Percentiles rank a stretch among this genome's conserved stretches.
Conservation (phyloP, 495 filamentous ascomycete genomes). For the Tirmania nivea region DNA sequence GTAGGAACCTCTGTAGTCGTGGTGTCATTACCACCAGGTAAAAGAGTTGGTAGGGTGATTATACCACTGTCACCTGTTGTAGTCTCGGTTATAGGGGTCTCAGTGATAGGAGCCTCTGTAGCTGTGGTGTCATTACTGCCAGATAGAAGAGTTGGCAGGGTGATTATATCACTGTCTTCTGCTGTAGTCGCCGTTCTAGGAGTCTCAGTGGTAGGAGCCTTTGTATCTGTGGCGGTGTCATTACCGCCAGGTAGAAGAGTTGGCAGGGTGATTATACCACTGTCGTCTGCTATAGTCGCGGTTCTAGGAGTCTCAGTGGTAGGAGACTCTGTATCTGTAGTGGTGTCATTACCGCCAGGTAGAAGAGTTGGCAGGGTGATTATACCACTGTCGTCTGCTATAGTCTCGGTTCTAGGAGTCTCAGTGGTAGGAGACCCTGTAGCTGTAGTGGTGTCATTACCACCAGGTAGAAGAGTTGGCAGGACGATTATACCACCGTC, state of each 20-base stretch:
- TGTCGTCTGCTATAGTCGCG: background rate
- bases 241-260: background rate
- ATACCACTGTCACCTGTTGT: conserved; percentile 5
- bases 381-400: conserved; percentile 4
- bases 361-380: background rate
- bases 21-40: conserved; percentile 1
- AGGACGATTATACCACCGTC: conserved; percentile 5
- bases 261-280: conserved; percentile 2
- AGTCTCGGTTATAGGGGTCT: background rate
- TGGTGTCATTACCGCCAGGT: conserved; percentile 1
- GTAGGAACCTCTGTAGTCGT: conserved; percentile 13
- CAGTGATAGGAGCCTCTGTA: conserved; percentile 12
- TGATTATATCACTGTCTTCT: conserved; percentile 6
- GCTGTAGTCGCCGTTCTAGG: background rate
- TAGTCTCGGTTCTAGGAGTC: background rate
- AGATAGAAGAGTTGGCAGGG: background rate
- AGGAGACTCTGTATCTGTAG: conserved; percentile 11
- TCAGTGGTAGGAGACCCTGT: conserved; percentile 14
- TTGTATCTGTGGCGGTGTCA: conserved; percentile 4
- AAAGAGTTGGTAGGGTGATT: background rate
- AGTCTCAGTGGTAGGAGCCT: conserved; percentile 11
- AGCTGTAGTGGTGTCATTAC: conserved; percentile 4
- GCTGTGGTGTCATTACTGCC: conserved; percentile 3
- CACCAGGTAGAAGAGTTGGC: background rate
- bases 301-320: conserved; percentile 7